Evolutionary conservation across 2,329 filamentous ascomycete species (phyloP).

Genomic region (Ambrosiella beaveri): DNA sequence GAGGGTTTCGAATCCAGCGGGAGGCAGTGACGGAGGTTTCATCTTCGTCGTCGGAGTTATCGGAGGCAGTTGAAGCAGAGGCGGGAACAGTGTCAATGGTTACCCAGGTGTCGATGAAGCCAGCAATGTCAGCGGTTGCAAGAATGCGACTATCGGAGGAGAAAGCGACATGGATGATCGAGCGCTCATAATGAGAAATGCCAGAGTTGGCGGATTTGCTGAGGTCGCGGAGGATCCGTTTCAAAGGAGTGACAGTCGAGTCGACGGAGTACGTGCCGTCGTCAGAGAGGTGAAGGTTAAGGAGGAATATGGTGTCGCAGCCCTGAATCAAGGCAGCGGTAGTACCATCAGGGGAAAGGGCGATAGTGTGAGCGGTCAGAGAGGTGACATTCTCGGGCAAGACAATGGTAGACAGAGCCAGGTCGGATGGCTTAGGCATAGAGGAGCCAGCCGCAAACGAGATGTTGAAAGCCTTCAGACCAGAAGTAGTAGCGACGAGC

Average conservation of each 20-base stretch:
- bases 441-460: constrained; percentile 4
- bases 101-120: constrained; percentile 76
- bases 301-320: constrained; percentile 39
- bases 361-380: constrained; percentile 50
- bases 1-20: constrained; percentile 58
- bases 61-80: constrained; percentile 19
- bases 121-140: constrained; percentile 63
- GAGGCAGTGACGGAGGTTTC: constrained; percentile 26
- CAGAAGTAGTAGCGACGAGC: constrained; percentile 55
- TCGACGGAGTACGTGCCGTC: constrained; percentile 14
- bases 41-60: constrained; percentile 21
- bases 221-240: constrained; percentile 35
- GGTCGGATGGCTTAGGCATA: constrained; percentile 29
- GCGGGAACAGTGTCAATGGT: constrained; percentile 31
- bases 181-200: constrained; percentile 59
- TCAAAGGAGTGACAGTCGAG: constrained; percentile 29
- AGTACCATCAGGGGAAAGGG: constrained; percentile 50
- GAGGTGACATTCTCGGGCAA: constrained; percentile 38
- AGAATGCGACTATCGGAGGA: constrained; percentile 65
- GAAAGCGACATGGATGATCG: constrained; percentile 58
- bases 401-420: constrained; percentile 55
- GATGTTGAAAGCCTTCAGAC: constrained; percentile 57
- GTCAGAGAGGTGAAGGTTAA: constrained; percentile 23
- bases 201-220: constrained; percentile 44
- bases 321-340: constrained; percentile 52